phyloP scores from a whole-genome alignment of 2,329 filamentous ascomycete species.

The Trichoderma sp. region DNA sequence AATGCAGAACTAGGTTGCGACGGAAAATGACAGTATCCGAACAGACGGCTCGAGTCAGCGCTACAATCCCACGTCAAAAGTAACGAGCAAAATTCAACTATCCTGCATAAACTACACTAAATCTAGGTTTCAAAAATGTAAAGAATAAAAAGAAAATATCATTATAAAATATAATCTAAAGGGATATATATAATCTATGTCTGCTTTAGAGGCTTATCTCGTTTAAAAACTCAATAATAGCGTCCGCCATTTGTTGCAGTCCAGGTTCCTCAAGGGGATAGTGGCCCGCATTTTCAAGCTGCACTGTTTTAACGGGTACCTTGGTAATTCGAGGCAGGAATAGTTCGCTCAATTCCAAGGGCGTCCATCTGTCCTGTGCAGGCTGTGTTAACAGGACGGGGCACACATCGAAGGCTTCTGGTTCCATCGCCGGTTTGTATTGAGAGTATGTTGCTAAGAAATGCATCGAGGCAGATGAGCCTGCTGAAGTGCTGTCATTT shows the following conservation, averaged over 20 bases:
- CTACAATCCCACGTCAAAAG: background rate
- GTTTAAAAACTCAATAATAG: background rate
- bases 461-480: background rate
- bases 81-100: too few relatives aligned
- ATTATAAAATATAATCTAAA: too few relatives aligned
- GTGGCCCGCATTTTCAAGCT: background rate
- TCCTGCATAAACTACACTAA: too few relatives aligned
- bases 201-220: too few relatives aligned
- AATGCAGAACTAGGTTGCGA: background rate
- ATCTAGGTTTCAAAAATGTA: too few relatives aligned
- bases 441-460: background rate
- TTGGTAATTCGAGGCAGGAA: background rate
- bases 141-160: too few relatives aligned
- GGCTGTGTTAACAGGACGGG: background rate
- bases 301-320: background rate
- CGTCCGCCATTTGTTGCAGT: background rate
- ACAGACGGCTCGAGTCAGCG: background rate
- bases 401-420: background rate
- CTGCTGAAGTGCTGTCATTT: background rate
- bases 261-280: background rate
- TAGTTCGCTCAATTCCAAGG: background rate
- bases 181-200: too few relatives aligned
- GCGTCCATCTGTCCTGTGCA: background rate
- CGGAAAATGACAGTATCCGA: background rate
- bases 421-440: background rate